Base-by-base conservation (phyloP, 2,329 filamentous ascomycete species). In the Paraphoma chrysanthemicola region DNA sequence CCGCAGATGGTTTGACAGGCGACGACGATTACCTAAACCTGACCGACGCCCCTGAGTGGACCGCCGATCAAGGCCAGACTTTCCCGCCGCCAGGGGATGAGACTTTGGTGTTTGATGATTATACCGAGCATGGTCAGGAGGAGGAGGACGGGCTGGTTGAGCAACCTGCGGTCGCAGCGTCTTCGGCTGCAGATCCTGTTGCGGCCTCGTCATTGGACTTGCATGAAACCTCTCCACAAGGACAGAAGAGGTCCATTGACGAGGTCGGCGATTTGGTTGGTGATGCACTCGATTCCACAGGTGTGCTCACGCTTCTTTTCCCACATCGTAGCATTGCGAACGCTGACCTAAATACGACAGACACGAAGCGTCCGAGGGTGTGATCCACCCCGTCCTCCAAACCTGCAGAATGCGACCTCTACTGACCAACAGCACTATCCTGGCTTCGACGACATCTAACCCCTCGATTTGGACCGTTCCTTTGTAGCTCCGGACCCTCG, bases 181-280 rank as follows among this genome's bases (percentile, higher is more conserved):
- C 67, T 70, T 62, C 62, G 61, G 66, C 59, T 71, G 69, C 65
- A 63, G 57, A 65, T 51, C 62, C 64, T 57, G 56, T 64, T 53
- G 63, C 59, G 36, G 58, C 59, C 66, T 70, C 66, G 56, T 71
- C 65, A 45, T 63, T 58, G 45, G 64, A 66, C 33, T 57, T 58
- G 48, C 56, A 62, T 41, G 54, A 64, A 23, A 49, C 60, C 48
- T 73, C 71, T 44, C 61, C 66, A n/a, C 70, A 72, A 60, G 66
- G 69, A 62, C 68, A 63, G 45, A 75, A 75, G 58, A 66, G 73
- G 54, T 67, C 69, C 14, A 67, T 73, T 53, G 70, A 72, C 57
- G 70, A 74, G 62, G 69, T 71, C 57, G 66, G 64, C 58, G 58
- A 70, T 54, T 70, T 63, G 62, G 48, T 50, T 36, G 67, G 67